These are phyloP conservation scores for Saussurea involucrata DNA, from an alignment of 129 eudicot genomes.

Conservation along the genomic window DNA sequence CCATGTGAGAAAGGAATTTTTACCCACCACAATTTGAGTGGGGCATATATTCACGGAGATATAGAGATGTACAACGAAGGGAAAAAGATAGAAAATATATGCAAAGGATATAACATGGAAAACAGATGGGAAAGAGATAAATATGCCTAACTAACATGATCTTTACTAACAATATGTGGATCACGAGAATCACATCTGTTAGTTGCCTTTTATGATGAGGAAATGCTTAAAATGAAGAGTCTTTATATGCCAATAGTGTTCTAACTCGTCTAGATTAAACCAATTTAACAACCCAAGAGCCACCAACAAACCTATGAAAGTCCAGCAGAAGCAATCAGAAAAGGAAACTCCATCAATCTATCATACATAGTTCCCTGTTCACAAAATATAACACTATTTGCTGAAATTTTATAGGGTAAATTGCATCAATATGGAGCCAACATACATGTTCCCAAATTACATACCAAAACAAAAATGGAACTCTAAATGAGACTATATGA, in stretches of 20 bases:
- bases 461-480: background rate
- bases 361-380: no score
- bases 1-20: background rate
- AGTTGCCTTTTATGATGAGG: background rate
- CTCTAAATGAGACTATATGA: background rate
- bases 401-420: no score
- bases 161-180: background rate
- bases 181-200: background rate
- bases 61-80: background rate
- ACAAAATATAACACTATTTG: no score
- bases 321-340: no score
- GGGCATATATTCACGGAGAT: background rate
- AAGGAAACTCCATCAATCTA: no score
- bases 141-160: background rate
- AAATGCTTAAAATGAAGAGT: no score
- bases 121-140: background rate
- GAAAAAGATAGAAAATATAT: background rate
- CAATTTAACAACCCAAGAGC: no score
- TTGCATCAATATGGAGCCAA: background rate
- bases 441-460: background rate
- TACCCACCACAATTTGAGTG: background rate
- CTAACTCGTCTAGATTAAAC: no score
- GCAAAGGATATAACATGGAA: background rate
- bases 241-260: no score
- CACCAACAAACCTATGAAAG: no score